phyloP scores from a whole-genome alignment of 2,329 filamentous ascomycete genomes.

The Corniculantispora saksenae region DNA sequence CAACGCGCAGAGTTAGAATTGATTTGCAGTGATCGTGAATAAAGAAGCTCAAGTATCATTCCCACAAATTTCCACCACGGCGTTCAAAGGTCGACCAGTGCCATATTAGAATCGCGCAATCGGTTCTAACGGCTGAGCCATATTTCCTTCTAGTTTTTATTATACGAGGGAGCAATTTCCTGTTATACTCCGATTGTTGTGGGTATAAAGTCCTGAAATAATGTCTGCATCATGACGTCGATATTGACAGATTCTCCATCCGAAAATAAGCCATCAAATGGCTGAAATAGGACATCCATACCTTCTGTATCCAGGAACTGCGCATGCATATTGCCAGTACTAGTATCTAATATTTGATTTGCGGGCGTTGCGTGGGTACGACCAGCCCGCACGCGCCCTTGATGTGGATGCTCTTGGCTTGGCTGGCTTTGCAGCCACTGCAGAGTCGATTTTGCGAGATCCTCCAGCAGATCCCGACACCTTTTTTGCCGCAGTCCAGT shows the following conservation, averaged over 20 bases:
- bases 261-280: constrained; percentile 32
- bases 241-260: constrained; percentile 32
- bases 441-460: constrained; percentile 35
- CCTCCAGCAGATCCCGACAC: constrained; percentile 46
- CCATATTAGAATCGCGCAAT: too few species aligned
- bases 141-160: too few species aligned
- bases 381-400: neutral
- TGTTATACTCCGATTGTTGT: too few species aligned
- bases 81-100: too few species aligned
- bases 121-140: too few species aligned
- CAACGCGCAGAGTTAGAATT: too few species aligned
- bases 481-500: constrained; percentile 53
- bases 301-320: neutral
- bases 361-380: neutral
- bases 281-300: constrained; percentile 17
- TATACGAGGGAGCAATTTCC: too few species aligned
- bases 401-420: neutral
- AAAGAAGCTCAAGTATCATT: too few species aligned
- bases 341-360: too few species aligned
- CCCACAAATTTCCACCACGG: too few species aligned
- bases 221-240: constrained; percentile 34
- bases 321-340: neutral
- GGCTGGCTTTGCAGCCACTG: constrained; percentile 28
- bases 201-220: constrained; percentile 42
- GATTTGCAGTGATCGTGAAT: too few species aligned